phyloP scores from a whole-genome alignment of 768 basidiomycete species.

The Gymnopilus dilepis region DNA sequence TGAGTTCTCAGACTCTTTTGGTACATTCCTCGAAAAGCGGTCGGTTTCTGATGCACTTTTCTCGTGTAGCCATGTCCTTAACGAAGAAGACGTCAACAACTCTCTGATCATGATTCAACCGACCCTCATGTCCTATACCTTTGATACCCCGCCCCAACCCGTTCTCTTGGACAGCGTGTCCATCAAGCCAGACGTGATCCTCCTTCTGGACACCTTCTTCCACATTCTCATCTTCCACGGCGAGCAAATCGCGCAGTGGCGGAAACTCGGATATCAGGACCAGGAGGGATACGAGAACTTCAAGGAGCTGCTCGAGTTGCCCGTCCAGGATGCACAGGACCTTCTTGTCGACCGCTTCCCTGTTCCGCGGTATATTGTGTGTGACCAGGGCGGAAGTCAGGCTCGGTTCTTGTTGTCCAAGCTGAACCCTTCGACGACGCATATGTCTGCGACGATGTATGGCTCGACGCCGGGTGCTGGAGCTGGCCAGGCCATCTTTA shows the following conservation, averaged over 20 bases:
- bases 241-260: slow-evolving; percentile 95
- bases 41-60: slow-evolving; percentile 9
- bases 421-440: slow-evolving; percentile 96
- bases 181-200: slow-evolving; percentile 95
- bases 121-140: slow-evolving; percentile 97
- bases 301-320: slow-evolving; percentile 88
- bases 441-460: slow-evolving; percentile 92
- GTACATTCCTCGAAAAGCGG: background rate
- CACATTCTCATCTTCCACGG: slow-evolving; percentile 99
- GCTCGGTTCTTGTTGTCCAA: slow-evolving; percentile 98
- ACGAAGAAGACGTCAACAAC: slow-evolving; percentile 98
- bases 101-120: slow-evolving; percentile 99
- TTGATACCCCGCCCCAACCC: slow-evolving; percentile 90
- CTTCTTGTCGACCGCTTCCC: slow-evolving; percentile 95
- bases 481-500: slow-evolving; percentile 93
- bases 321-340: slow-evolving; percentile 92
- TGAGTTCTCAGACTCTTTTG: slow-evolving; percentile 36
- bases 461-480: slow-evolving; percentile 71
- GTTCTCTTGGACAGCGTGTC: slow-evolving; percentile 97
- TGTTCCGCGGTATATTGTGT: slow-evolving; percentile 96
- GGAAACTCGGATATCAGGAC: slow-evolving; percentile 97
- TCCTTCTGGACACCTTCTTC: slow-evolving; percentile 99
- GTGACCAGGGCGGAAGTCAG: slow-evolving; percentile 96
- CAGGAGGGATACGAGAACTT: slow-evolving; percentile 99
- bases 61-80: slow-evolving; percentile 78